phyloP scores from a whole-genome alignment of 208 protist genomes.

The Leishmania aethiopica region DNA sequence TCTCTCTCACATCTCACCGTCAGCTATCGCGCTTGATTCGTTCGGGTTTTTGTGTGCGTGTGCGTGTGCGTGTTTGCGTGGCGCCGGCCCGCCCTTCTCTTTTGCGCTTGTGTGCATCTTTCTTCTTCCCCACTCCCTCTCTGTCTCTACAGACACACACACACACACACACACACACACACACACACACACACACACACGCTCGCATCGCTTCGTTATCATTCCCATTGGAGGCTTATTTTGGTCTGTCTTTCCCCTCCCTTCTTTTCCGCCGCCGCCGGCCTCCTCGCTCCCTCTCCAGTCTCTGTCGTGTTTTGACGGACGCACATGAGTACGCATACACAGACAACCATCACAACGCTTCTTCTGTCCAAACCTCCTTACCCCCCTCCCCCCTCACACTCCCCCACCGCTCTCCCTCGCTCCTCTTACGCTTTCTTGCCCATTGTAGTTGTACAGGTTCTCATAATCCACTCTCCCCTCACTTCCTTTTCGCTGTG shows the following conservation, averaged over 20 bases:
- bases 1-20: background rate
- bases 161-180: background rate
- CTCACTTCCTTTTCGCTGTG: background rate
- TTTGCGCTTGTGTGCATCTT: background rate
- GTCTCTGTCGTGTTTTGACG: background rate
- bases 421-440: background rate
- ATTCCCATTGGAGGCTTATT: background rate
- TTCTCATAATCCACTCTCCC: too few relatives aligned
- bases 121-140: too few relatives aligned
- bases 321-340: background rate
- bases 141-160: background rate
- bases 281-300: background rate
- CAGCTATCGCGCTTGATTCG: background rate
- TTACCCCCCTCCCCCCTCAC: background rate
- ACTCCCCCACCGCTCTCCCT: background rate
- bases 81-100: background rate
- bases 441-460: slow-evolving; percentile 2
- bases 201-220: background rate
- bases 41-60: background rate
- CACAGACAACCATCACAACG: background rate
- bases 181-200: background rate
- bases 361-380: too few relatives aligned
- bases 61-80: background rate
- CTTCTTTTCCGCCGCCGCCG: background rate
- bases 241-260: too few relatives aligned